Evolutionary conservation across 2,329 filamentous ascomycete genomes (phyloP), one percentile per base, ranked within the genome.

Genomic region (Aspergillus hiratsukae): DNA sequence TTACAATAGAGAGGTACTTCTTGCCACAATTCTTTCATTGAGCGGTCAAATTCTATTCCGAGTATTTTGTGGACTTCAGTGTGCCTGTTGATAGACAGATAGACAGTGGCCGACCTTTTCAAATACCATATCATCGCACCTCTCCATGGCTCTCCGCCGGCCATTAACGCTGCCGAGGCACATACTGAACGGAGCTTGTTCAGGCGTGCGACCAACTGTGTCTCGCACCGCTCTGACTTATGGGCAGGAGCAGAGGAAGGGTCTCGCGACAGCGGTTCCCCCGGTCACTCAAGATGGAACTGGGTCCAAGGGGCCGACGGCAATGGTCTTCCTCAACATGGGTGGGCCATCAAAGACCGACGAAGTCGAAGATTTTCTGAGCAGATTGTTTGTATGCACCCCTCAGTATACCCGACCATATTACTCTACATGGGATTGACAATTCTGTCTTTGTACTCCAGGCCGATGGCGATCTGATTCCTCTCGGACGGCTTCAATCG

Each of bases 321-420:
- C 94, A 46, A 97, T 99, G 86, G 94, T 99, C 14, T 97, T 99
- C 70, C 85, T 99, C 78, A 99, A 99, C 76, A 99, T 99, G 94
- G 94, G 94, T 58, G 94, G 94, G 0, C 94, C 94, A 3, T 89
- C 90, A 1, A 96, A 89, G 3, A 89, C 88, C 4, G 84, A 87
- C 64, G 91, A 99, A 78, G 94, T 99, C 37, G 87, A 88, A 66
- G 86, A 88, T 74, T 99, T 97, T 70, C 78, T 99, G 49, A 94
- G 88, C 72, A 86, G 92, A 65, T 80, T 99, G 64, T 99, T 99
- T 77, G 93, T 96, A 83, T 57, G 88, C 76, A 21, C 50, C 27
- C 25, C 14, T 5, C 8, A 11, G 43, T 28, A 37, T 19, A 7
- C 3, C 25, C 4, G 28, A 45, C 8, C 17, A 10, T 14, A 23